Percentiles rank a stretch among this genome's conserved stretches.
phyloP scores from a whole-genome alignment of 495 filamentous ascomycete genomes.

The Neurospora intermedia region DNA sequence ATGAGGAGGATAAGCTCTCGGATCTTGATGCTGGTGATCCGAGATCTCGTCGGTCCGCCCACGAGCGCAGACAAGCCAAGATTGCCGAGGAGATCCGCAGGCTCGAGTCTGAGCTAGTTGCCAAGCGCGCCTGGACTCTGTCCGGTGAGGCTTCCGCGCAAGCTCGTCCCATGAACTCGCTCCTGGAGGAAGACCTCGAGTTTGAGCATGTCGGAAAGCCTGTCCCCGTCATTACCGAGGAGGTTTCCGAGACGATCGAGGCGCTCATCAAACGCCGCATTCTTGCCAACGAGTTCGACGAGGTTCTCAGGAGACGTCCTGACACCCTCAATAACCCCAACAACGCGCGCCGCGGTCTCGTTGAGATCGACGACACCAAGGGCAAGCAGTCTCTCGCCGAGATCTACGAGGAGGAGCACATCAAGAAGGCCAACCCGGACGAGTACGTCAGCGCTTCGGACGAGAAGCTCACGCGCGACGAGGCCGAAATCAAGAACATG shows the following conservation, averaged over 20 bases:
- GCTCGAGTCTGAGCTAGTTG: constrained; percentile 80
- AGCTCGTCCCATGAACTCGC: constrained; percentile 77
- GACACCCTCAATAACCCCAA: constrained; percentile 46
- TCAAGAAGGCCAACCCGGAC: constrained; percentile 64
- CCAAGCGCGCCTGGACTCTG: constrained; percentile 85
- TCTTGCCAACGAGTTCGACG: constrained; percentile 83
- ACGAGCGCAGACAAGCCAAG: constrained; percentile 78
- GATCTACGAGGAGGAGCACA: constrained; percentile 87
- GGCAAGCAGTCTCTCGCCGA: constrained; percentile 78
- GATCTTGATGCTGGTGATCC: constrained; percentile 46
- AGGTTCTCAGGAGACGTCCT: constrained; percentile 75
- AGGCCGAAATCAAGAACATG: constrained; percentile 71
- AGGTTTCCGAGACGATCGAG: constrained; percentile 86
- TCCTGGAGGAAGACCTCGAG: constrained; percentile 90
- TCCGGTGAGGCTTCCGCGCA: constrained; percentile 77
- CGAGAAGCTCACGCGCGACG: constrained; percentile 71
- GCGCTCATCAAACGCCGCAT: constrained; percentile 91
- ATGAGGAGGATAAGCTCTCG: constrained; percentile 44
- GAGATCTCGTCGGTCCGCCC: constrained; percentile 54
- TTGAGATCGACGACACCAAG: constrained; percentile 84
- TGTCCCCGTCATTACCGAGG: constrained; percentile 86
- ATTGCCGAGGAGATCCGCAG: constrained; percentile 81
- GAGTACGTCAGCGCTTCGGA: constrained; percentile 68
- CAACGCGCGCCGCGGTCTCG: constrained; percentile 48
- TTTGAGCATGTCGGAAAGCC: constrained; percentile 96